phyloP scores from a whole-genome alignment of 2,329 filamentous ascomycete species.

The Monosporascus cannonballus region DNA sequence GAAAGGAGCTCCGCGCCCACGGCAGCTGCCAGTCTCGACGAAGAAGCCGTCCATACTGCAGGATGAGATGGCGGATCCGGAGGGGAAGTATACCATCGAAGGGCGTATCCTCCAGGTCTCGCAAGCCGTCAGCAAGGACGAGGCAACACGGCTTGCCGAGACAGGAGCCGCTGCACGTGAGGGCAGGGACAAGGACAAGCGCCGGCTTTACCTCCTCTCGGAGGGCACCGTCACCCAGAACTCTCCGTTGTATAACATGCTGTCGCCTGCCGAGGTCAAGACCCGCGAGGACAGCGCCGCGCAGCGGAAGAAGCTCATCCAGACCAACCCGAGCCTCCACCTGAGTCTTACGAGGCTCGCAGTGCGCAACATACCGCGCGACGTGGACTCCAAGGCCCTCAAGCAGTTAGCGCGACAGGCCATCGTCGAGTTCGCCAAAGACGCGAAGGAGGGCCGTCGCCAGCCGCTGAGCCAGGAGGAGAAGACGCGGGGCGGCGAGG shows the following conservation, averaged over 20 bases:
- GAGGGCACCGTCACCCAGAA: constrained; percentile 79
- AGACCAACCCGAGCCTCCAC: constrained; percentile 84
- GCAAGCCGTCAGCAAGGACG: constrained; percentile 75
- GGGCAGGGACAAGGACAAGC: constrained; percentile 75
- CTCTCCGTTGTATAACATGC: constrained; percentile 68
- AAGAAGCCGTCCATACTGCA: constrained; percentile 79
- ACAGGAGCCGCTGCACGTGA: constrained; percentile 59
- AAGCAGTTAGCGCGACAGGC: constrained; percentile 87
- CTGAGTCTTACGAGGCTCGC: constrained; percentile 85
- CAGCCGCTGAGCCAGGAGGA: constrained; percentile 86
- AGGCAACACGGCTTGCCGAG: constrained; percentile 70
- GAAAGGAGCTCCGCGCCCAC: constrained; percentile 60
- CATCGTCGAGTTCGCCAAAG: constrained; percentile 88
- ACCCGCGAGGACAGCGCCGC: constrained; percentile 82
- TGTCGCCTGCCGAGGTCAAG: constrained; percentile 74
- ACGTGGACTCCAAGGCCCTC: constrained; percentile 76
- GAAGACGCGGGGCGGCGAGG: constrained; percentile 68
- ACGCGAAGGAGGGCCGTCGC: constrained; percentile 74
- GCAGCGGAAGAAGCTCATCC: constrained; percentile 84
- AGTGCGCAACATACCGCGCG: constrained; percentile 82
- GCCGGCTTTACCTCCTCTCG: constrained; percentile 77
- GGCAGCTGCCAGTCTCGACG: constrained; percentile 36
- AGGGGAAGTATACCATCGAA: constrained; percentile 83
- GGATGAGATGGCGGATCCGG: constrained; percentile 74
- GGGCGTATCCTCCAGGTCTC: constrained; percentile 81